phyloP scores from a whole-genome alignment of 2,329 filamentous ascomycete species.

The Mariannaea elegans region DNA sequence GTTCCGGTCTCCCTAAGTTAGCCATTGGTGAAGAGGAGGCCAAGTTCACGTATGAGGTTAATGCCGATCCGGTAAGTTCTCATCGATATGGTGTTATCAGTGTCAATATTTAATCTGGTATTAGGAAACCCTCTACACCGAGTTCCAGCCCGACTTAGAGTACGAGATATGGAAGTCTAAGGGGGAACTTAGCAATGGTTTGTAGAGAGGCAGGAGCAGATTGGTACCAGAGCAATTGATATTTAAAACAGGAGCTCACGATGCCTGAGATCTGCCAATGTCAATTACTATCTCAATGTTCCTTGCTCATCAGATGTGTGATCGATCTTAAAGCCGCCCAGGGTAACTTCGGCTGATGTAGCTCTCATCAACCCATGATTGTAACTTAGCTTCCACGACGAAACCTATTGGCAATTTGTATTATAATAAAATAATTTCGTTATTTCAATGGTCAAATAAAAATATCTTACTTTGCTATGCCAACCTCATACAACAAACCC shows the following conservation, averaged over 20 bases:
- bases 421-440: too few species aligned
- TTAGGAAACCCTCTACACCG: conserved; percentile 44
- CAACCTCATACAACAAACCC: neutral
- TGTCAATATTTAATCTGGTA: neutral
- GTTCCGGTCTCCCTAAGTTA: conserved; percentile 37
- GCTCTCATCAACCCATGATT: too few species aligned
- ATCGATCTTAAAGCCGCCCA: too few species aligned
- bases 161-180: conserved; percentile 45
- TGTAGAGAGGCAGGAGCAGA: conserved; percentile 1
- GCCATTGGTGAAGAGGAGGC: conserved; percentile 50
- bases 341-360: too few species aligned
- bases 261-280: neutral
- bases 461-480: too few species aligned
- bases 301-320: too few species aligned
- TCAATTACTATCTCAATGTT: neutral
- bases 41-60: conserved; percentile 48
- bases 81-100: accelerated
- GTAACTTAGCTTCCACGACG: too few species aligned
- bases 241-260: neutral
- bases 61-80: conserved; percentile 41
- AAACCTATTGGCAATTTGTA: too few species aligned
- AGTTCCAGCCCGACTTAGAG: conserved; percentile 48
- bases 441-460: too few species aligned
- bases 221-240: neutral
- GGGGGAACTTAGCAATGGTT: conserved; percentile 32